phyloP scores from a whole-genome alignment of 345 rosid species.

The Camelina neglecta region DNA sequence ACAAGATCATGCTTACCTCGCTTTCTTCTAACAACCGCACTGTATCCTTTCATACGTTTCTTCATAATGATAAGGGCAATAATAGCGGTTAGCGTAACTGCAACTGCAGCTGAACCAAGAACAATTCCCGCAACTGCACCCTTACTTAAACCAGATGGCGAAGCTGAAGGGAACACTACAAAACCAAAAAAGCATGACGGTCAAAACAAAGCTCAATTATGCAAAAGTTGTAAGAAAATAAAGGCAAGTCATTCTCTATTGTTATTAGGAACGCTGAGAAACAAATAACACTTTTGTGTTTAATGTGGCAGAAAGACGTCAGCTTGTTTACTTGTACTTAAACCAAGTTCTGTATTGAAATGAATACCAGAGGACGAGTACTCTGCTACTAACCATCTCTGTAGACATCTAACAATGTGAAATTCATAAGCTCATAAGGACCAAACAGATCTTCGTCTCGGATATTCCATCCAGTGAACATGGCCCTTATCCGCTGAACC shows the following conservation, averaged over 20 bases:
- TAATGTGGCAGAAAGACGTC: not conserved
- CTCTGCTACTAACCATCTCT: slow-evolving; percentile 59
- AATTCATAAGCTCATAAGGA: slow-evolving; percentile 84
- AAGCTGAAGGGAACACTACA: slow-evolving; percentile 46
- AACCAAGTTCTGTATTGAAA: slow-evolving; percentile 8
- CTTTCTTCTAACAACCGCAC: slow-evolving; percentile 53
- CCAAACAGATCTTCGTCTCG: slow-evolving; percentile 73
- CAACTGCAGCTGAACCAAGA: slow-evolving; percentile 71
- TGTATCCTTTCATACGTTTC: slow-evolving; percentile 50
- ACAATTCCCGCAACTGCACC: slow-evolving; percentile 71
- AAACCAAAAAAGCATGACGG: slow-evolving; percentile 25
- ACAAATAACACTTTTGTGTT: no score
- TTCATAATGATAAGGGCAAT: slow-evolving; percentile 68
- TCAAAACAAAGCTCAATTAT: slow-evolving; percentile 14
- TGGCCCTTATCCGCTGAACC: slow-evolving; percentile 56
- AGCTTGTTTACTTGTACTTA: not conserved
- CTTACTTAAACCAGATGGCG: slow-evolving; percentile 56
- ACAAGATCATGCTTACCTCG: slow-evolving; percentile 56
- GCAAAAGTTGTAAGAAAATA: slow-evolving; percentile 9
- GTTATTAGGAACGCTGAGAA: not conserved
- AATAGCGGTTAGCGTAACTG: slow-evolving; percentile 70
- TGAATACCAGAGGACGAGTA: slow-evolving; percentile 26
- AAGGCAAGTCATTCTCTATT: not conserved
- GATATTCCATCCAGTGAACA: slow-evolving; percentile 83
- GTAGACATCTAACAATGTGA: slow-evolving; percentile 67